phyloP scores from a whole-genome alignment of 768 basidiomycete species.

The Mrakia gelida region DNA sequence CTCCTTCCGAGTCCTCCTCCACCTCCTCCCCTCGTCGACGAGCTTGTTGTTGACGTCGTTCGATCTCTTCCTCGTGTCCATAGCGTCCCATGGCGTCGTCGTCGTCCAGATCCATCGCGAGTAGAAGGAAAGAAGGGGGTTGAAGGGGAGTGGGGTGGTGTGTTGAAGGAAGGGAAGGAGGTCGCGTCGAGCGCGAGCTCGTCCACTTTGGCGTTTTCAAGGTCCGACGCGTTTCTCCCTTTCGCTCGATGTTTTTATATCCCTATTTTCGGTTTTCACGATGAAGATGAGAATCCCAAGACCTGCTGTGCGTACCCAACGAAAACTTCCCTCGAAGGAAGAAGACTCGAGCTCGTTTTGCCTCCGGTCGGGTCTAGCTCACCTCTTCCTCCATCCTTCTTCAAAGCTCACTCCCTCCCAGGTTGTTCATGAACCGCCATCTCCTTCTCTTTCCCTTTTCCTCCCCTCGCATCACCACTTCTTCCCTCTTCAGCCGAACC shows the following conservation, averaged over 20 bases:
- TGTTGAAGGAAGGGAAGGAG: not conserved
- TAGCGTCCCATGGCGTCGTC: slow-evolving; percentile 29
- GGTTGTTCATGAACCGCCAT: not conserved
- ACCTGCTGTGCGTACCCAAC: too few species aligned
- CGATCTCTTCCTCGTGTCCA: slow-evolving; percentile 28
- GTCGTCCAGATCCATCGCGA: not conserved
- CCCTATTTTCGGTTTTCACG: too few species aligned
- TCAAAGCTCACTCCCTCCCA: too few species aligned
- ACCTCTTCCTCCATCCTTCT: not conserved
- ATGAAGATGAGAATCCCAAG: too few species aligned
- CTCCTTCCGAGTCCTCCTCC: slow-evolving; percentile 10
- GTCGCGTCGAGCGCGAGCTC: slow-evolving; percentile 2
- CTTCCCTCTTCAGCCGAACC: not conserved
- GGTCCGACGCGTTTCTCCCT: too few species aligned
- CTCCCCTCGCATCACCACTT: too few species aligned
- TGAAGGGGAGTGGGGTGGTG: not conserved
- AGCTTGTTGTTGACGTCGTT: slow-evolving; percentile 5
- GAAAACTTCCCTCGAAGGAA: too few species aligned
- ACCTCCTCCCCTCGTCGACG: not conserved
- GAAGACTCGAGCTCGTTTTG: too few species aligned
- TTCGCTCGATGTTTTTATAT: too few species aligned
- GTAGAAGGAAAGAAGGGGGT: not conserved
- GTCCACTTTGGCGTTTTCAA: not conserved
- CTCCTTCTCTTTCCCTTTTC: not conserved
- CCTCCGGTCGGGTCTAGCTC: too few species aligned